Conservation (phyloP, 2,329 filamentous ascomycete species). For the Fusarium concolor region DNA sequence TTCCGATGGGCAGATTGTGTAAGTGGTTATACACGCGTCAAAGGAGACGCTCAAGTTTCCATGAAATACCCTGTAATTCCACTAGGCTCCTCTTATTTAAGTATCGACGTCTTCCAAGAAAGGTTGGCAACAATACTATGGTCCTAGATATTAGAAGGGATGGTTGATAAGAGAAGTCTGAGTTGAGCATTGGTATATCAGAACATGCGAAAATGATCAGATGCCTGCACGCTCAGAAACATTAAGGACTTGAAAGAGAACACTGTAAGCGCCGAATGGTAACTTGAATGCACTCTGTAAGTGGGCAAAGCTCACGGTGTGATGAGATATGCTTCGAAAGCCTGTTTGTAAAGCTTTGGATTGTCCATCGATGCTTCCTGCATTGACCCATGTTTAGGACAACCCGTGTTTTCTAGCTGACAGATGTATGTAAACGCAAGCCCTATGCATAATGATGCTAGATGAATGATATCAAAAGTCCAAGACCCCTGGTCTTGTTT, state of each 20-base stretch:
- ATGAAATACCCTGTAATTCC: not conserved
- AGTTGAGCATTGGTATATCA: not conserved
- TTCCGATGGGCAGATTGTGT: not conserved
- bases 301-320: not conserved
- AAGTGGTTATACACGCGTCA: not conserved
- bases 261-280: not conserved
- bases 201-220: not conserved
- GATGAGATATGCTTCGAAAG: not conserved
- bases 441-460: not conserved
- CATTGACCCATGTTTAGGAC: not conserved
- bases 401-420: not conserved
- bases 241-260: not conserved
- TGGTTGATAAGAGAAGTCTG: not conserved
- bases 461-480: slow-evolving; percentile 4
- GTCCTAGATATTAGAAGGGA: not conserved
- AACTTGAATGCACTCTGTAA: not conserved
- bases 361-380: not conserved
- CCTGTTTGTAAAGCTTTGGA: not conserved
- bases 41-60: not conserved
- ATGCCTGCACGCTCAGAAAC: not conserved
- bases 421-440: not conserved
- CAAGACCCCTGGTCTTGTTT: not conserved
- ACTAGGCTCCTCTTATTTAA: not conserved
- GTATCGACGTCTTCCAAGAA: not conserved
- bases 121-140: not conserved